Evolutionary conservation across 805 yeast genomes (phyloP).

Genomic region (Candida corydali): DNA sequence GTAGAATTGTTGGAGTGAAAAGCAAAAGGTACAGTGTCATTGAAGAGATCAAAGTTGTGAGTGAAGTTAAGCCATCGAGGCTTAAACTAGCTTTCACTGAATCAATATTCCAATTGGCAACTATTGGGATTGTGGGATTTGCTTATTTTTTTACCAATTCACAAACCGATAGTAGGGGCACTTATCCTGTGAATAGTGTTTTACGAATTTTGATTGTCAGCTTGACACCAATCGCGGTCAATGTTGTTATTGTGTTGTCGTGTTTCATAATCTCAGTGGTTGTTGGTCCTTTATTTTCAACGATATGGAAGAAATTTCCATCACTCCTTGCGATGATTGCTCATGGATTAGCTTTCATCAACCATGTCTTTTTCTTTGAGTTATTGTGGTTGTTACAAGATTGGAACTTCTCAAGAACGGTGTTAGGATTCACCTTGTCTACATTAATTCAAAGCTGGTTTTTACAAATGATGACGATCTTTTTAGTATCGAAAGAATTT

Average conservation of each 20-base stretch:
- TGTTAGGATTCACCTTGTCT: slow-evolving; percentile 58
- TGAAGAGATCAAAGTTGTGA: slow-evolving; percentile 38
- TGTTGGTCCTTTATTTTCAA: slow-evolving; percentile 46
- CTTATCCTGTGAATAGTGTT: slow-evolving; percentile 36
- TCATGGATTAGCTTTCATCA: slow-evolving; percentile 50
- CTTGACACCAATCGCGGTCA: slow-evolving; percentile 44
- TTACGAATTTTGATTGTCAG: slow-evolving; percentile 43
- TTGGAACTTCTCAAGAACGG: slow-evolving; percentile 56
- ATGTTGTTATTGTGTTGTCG: slow-evolving; percentile 35
- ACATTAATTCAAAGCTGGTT: slow-evolving; percentile 55
- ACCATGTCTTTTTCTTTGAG: slow-evolving; percentile 55
- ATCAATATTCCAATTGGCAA: slow-evolving; percentile 33
- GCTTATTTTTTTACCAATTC: slow-evolving; percentile 55
- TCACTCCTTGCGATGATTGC: slow-evolving; percentile 52
- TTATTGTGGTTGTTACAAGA: slow-evolving; percentile 64
- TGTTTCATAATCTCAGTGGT: slow-evolving; percentile 43
- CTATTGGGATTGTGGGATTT: slow-evolving; percentile 29
- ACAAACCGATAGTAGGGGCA: slow-evolving; percentile 41
- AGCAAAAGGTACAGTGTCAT: slow-evolving; percentile 30
- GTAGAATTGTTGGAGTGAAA: slow-evolving; percentile 56
- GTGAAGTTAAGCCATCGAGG: slow-evolving; percentile 48
- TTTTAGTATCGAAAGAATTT: slow-evolving; percentile 59
- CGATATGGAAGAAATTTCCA: slow-evolving; percentile 44
- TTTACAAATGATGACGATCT: slow-evolving; percentile 46
- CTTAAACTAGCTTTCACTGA: slow-evolving; percentile 40